phyloP scores from a whole-genome alignment of 2,329 filamentous ascomycete species.

The Talaromyces sp. region DNA sequence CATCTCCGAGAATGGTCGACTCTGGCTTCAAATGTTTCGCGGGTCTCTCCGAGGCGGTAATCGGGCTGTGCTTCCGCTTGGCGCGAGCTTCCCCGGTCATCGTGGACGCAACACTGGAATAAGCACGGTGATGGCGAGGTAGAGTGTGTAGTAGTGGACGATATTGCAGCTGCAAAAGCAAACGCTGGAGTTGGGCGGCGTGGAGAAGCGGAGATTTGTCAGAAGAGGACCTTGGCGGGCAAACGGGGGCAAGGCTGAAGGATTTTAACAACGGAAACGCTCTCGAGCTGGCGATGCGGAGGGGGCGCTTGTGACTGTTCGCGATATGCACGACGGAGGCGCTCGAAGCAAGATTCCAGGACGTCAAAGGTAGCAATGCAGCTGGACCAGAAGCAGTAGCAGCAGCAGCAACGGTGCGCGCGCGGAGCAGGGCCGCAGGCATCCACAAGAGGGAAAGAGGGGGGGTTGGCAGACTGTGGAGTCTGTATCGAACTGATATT shows the following conservation, averaged over 20 bases:
- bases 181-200: neutral
- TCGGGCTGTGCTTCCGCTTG: constrained; percentile 53
- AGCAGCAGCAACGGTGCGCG: constrained; percentile 18
- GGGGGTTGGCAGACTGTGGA: neutral
- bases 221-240: neutral
- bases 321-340: neutral
- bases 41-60: constrained; percentile 46
- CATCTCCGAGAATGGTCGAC: constrained; percentile 31
- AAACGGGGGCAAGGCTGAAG: neutral
- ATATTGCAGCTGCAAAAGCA: constrained; percentile 6
- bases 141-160: constrained; percentile 6
- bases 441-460: constrained; percentile 22
- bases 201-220: neutral
- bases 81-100: constrained; percentile 47
- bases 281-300: neutral
- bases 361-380: neutral
- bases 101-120: constrained; percentile 11
- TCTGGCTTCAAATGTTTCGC: constrained; percentile 52
- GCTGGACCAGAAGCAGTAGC: constrained; percentile 12
- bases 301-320: constrained; percentile 5
- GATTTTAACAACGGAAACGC: neutral
- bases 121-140: neutral
- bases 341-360: neutral
- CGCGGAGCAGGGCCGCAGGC: constrained; percentile 26
- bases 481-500: too few species aligned